Evolutionary conservation across 2,329 filamentous ascomycete genomes (phyloP), one percentile per base, ranked within the genome.

Genomic region (Aspergillus udagawae): DNA sequence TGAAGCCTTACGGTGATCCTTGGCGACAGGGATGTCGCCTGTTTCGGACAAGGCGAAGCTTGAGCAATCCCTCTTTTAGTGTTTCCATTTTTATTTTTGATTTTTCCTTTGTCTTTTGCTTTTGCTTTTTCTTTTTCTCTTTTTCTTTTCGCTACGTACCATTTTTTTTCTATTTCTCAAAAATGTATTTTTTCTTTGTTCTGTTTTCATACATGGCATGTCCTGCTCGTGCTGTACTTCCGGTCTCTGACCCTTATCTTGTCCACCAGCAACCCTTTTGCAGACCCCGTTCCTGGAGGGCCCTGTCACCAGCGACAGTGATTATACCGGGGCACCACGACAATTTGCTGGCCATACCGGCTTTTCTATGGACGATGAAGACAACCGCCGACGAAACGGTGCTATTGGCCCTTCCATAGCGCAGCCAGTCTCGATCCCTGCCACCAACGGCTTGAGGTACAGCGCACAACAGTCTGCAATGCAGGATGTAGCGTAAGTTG

Each of bases 401-500:
- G 68, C 73, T 58, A 72, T 82, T 66, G 73, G 74, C 63, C 76
- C 80, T 65, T 75, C 77, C 67, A 67, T 77, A 56, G 68, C 73
- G 56, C 73, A 75, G 65, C 73, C 77, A 53, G 76, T 74, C 65
- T 71, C 77, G 57, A 77, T 80, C 67, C 69, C 76, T 66, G 69
- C 75, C 64, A 74, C 71, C 67, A 80, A 78, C 72, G 75, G 76
- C 70, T 68, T 79, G 74, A 77, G 80, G 74, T 83, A 80, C 76
- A 75, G 77, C 68, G 66, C 79, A 73, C 77, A 77, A 71, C 79
- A 79, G 73, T 73, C 79, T 77, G 71, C 74, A 64, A 72, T 76
- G 71, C 74, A 79, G 65, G 80, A 84, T 71, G 73, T 77, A 72
- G 77, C 76, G 82, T 84, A 81, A 79, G 82, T 83, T 68, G 60